Evolutionary conservation across 1,284 basidiomycete genomes (phyloP).

Genomic region (Somion occarium): DNA sequence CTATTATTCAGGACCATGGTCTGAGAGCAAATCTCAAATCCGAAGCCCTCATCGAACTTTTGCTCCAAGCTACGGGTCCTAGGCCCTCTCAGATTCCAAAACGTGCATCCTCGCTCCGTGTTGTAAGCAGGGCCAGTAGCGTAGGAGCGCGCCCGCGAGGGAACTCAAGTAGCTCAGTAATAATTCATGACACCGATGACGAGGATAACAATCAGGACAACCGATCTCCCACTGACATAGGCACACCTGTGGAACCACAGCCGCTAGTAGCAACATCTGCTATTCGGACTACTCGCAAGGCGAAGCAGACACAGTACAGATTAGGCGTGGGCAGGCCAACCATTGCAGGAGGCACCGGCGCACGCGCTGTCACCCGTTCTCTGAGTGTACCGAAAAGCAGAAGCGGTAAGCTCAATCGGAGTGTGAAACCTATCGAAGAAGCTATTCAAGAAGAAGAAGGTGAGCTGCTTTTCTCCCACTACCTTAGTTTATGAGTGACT

Average conservation of each 20-base stretch:
- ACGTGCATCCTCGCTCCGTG: slow-evolving; percentile 25
- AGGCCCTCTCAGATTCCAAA: slow-evolving; percentile 16
- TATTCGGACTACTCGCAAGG: slow-evolving; percentile 54
- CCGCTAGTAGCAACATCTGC: too few species aligned
- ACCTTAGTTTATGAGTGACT: too few species aligned
- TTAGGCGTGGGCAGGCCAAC: slow-evolving; percentile 71
- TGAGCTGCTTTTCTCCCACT: not conserved
- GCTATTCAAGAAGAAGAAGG: slow-evolving; percentile 59
- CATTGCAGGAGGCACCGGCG: slow-evolving; percentile 56
- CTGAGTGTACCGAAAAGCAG: slow-evolving; percentile 43
- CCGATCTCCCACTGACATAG: too few species aligned
- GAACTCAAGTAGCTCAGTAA: slow-evolving; percentile 38
- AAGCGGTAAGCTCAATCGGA: slow-evolving; percentile 41
- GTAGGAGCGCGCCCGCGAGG: slow-evolving; percentile 29
- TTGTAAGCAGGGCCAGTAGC: slow-evolving; percentile 28
- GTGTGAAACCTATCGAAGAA: slow-evolving; percentile 44
- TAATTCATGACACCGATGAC: slow-evolving; percentile 48
- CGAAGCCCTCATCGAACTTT: slow-evolving; percentile 68
- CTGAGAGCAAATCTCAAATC: slow-evolving; percentile 77
- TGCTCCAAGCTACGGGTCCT: slow-evolving; percentile 45
- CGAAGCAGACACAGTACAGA: slow-evolving; percentile 62
- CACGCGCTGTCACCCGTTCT: slow-evolving; percentile 59
- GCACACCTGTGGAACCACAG: too few species aligned
- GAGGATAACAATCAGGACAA: slow-evolving; percentile 43
- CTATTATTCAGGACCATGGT: slow-evolving; percentile 55